phyloP scores from a whole-genome alignment of 2,329 filamentous ascomycete genomes.

The Colletotrichum sp. region DNA sequence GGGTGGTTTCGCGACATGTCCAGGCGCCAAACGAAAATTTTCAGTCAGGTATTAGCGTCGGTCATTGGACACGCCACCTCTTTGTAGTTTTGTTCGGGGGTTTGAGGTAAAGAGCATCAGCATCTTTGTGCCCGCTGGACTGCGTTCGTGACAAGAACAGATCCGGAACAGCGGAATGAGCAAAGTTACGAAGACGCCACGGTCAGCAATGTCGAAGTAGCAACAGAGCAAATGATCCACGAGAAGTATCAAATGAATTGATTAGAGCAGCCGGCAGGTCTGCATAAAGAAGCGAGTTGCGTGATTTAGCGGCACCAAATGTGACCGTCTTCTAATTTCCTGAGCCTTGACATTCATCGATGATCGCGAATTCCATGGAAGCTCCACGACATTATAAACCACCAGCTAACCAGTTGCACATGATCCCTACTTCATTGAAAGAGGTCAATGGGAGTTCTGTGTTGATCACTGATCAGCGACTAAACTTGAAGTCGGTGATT shows the following conservation, averaged over 20 bases:
- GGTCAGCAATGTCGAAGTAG: background rate
- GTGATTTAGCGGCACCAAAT: background rate
- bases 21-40: background rate
- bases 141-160: background rate
- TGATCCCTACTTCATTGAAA: background rate
- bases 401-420: background rate
- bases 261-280: background rate
- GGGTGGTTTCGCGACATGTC: background rate
- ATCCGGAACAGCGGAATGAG: background rate
- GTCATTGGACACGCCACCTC: background rate
- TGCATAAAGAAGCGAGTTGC: background rate
- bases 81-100: background rate
- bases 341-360: background rate
- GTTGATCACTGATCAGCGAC: background rate
- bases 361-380: background rate
- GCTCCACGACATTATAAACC: background rate
- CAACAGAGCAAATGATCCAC: background rate
- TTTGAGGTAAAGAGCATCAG: background rate
- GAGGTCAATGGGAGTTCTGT: background rate
- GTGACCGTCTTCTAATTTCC: background rate
- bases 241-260: background rate
- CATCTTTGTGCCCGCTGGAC: background rate
- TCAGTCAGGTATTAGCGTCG: background rate
- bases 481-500: background rate
- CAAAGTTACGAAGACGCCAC: background rate